Base-by-base conservation (phyloP, 208 protist genomes). In the Wallacemonas sp. region DNA sequence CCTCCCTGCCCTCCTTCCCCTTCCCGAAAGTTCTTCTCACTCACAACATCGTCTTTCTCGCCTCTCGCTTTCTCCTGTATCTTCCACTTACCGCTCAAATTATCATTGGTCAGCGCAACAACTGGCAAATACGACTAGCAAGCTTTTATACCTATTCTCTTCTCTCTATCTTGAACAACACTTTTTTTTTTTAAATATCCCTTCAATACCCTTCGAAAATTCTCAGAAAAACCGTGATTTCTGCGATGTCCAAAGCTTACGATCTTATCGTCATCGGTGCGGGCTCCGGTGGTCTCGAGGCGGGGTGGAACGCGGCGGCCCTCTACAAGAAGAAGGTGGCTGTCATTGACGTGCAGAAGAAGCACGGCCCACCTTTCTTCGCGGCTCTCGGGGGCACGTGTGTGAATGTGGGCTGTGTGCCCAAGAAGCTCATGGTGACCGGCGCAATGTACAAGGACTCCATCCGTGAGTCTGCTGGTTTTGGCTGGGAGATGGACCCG, bases 181-280 rank as follows among this genome's bases (percentile, higher is more conserved):
- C 19, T 2, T 34, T 28, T 36, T 24, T 33, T 66, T 36, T 58
- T 47, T 66, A 24, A n/a, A 21, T 26, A 51, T n/a, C 21, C 14
- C 21, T 51, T 27, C n/a, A n/a, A n/a, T n/a, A 27, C 31, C 36
- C 46, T 69, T 17, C 64, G 46, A 68, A 71, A 82, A 90, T 90
- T 86, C 69, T 90, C 55, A 79, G 78, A 36, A 44, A 72, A 46
- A 75, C 54, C 27, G 36, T 41, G 36, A 41, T 17, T 14, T 36
- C 58, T 22, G 53, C 70, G 12, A 91, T 92, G 84, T 75, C 77
- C 46, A 89, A 82, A 62, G 70, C 65, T 30, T 96, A 92, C 70
- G 91, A 96, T 71, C 82, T 96, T 21, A 77, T 96, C n/a, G 88
- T 96, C 34, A 83, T 96, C 68, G 91, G 91, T 39, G 91, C 80